phyloP scores from a whole-genome alignment of 768 basidiomycete genomes.

The Leucocoprinus sp. region DNA sequence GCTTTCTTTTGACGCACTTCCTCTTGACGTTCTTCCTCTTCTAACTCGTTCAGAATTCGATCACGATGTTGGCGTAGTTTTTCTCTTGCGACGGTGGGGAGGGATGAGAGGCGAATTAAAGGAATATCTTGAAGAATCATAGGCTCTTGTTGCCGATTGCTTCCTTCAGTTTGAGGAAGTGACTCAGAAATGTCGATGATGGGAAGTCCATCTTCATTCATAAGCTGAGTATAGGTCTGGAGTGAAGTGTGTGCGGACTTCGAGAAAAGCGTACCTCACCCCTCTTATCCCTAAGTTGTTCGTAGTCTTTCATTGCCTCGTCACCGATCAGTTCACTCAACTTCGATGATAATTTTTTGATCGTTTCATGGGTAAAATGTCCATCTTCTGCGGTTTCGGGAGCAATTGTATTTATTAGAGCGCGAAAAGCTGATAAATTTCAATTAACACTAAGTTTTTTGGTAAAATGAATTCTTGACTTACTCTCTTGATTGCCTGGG shows the following conservation, averaged over 20 bases:
- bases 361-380: slow-evolving; percentile 38
- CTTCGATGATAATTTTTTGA: slow-evolving; percentile 49
- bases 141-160: slow-evolving; percentile 13
- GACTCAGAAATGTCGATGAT: slow-evolving; percentile 73
- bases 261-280: slow-evolving; percentile 49
- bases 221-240: slow-evolving; percentile 33
- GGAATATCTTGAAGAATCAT: slow-evolving; percentile 34
- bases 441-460: background rate
- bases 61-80: slow-evolving; percentile 51
- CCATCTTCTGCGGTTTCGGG: slow-evolving; percentile 21
- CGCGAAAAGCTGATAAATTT: slow-evolving; percentile 27
- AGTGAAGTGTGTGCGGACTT: slow-evolving; percentile 15
- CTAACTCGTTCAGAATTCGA: slow-evolving; percentile 57
- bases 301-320: slow-evolving; percentile 24
- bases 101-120: slow-evolving; percentile 35
- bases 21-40: slow-evolving; percentile 56
- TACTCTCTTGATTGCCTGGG: slow-evolving; percentile 25
- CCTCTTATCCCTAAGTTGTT: slow-evolving; percentile 38
- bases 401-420: slow-evolving; percentile 31
- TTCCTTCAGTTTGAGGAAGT: slow-evolving; percentile 19
- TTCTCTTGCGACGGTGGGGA: slow-evolving; percentile 39
- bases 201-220: slow-evolving; percentile 74
- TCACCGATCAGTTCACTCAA: slow-evolving; percentile 49
- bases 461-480: background rate
- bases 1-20: slow-evolving; percentile 31